These are phyloP conservation scores for Gossypium schwendimanii DNA, from an alignment of 441 rosid genomes.

Conservation along the genomic window DNA sequence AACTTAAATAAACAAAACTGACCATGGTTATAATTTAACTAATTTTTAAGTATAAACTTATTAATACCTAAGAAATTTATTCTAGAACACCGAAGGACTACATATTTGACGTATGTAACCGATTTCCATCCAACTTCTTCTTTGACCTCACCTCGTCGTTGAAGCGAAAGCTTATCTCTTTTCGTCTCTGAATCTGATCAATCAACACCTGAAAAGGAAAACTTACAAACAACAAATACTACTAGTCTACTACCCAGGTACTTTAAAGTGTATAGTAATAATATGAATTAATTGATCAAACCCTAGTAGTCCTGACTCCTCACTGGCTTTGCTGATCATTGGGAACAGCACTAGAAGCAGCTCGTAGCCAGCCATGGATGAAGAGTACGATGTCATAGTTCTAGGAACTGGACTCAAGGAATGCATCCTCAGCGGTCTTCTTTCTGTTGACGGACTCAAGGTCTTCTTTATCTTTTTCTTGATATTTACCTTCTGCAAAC, in stretches of 20 bases:
- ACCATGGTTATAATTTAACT: fast-evolving
- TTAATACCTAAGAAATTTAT: too few species aligned
- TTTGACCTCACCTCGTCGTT: too few species aligned
- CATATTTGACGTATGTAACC: too few species aligned
- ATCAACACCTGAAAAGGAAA: background rate
- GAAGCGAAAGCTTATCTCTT: too few species aligned
- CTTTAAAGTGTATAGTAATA: background rate
- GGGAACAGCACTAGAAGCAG: background rate
- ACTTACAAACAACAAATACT: background rate
- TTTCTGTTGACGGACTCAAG: slow-evolving; percentile 87
- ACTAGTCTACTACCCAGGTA: background rate
- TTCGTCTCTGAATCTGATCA: background rate
- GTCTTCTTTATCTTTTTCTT: slow-evolving; percentile 19
- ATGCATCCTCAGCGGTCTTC: slow-evolving; percentile 88
- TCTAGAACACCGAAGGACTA: too few species aligned
- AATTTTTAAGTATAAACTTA: too few species aligned
- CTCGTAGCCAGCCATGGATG: slow-evolving; percentile 48
- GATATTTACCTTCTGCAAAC: background rate
- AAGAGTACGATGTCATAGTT: slow-evolving; percentile 75
- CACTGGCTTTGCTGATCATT: background rate
- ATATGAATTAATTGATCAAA: background rate
- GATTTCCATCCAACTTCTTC: too few species aligned
- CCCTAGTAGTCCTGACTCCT: background rate
- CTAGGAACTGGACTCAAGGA: slow-evolving; percentile 87
- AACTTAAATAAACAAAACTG: fast-evolving